These are phyloP conservation scores for Penicillium rolfsii DNA, from an alignment of 2,329 filamentous ascomycete genomes.

Conservation along the genomic window DNA sequence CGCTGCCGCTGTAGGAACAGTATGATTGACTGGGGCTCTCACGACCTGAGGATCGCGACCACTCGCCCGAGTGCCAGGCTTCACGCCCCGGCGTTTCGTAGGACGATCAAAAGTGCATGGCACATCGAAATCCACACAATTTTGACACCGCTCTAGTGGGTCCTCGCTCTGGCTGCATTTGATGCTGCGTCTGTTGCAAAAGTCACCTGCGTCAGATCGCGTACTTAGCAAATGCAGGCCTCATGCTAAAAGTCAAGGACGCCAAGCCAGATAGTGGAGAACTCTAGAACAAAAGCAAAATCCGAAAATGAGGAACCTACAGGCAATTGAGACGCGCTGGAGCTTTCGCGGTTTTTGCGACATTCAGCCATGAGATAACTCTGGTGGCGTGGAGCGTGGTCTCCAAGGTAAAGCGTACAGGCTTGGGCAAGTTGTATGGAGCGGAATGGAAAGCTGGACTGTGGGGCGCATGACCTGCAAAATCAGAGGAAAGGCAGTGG, in stretches of 20 bases:
- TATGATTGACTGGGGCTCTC: conserved; percentile 6
- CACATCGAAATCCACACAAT: conserved; percentile 55
- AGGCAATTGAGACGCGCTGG: conserved; percentile 33
- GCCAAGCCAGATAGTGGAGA: background rate
- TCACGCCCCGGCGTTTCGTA: conserved; percentile 44
- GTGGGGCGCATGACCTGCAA: background rate
- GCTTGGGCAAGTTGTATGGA: background rate
- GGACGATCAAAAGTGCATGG: conserved; percentile 55
- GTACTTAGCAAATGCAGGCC: background rate
- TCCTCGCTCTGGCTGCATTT: conserved; percentile 48
- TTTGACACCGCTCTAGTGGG: conserved; percentile 50
- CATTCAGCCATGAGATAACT: conserved; percentile 27
- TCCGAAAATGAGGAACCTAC: too few species aligned
- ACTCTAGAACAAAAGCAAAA: background rate
- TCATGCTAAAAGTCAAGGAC: background rate
- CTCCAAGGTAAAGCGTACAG: background rate
- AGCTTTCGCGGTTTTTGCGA: conserved; percentile 34
- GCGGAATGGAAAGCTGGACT: background rate
- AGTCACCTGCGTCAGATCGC: conserved; percentile 43
- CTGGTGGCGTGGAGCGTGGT: background rate
- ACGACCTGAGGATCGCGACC: conserved; percentile 15
- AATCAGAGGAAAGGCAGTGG: too few species aligned
- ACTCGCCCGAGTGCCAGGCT: conserved; percentile 22
- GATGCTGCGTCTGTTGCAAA: conserved; percentile 55
- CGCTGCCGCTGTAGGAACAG: background rate